Conservation (phyloP, 805 yeast genomes). For the Candida wancherniae region DNA sequence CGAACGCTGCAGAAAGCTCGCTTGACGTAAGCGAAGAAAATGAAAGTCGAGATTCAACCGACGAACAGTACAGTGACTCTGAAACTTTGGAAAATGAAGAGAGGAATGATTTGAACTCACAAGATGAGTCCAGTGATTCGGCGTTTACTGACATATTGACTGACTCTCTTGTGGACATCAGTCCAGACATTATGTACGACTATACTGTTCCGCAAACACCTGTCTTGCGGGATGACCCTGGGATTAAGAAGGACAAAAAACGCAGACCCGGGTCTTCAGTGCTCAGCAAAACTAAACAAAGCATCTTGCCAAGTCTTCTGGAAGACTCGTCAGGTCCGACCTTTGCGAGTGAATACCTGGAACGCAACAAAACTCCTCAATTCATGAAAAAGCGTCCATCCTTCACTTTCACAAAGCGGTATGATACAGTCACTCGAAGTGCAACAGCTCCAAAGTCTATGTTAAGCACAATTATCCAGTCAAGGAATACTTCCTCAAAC, state of each 20-base stretch:
- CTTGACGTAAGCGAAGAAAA: conserved; percentile 2
- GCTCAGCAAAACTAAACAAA: conserved; percentile 2
- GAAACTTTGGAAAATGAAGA: conserved; percentile 5
- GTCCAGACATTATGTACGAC: conserved; percentile 14
- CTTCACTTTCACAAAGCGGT: conserved; percentile 5
- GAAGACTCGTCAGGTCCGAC: not conserved
- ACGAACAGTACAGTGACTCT: conserved; percentile 1
- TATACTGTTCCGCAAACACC: conserved; percentile 16
- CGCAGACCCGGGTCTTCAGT: not conserved
- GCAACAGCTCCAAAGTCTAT: too few relatives aligned
- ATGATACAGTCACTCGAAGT: too few relatives aligned
- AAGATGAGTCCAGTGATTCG: conserved; percentile 32
- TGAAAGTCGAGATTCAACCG: conserved; percentile 1
- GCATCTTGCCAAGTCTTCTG: not conserved
- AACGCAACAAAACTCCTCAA: conserved; percentile 2
- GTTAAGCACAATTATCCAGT: conserved; percentile 39
- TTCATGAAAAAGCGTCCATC: conserved; percentile 7
- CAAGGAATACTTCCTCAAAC: conserved; percentile 29
- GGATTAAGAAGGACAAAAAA: conserved; percentile 1
- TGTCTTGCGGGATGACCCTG: conserved; percentile 9
- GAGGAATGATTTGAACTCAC: conserved; percentile 4
- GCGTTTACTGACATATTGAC: conserved; percentile 42
- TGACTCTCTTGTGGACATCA: conserved; percentile 32
- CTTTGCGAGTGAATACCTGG: too few relatives aligned
- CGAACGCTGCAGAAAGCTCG: conserved; percentile 1